Base-by-base conservation (phyloP, 2,329 filamentous ascomycete species). In the Capronia americana region DNA sequence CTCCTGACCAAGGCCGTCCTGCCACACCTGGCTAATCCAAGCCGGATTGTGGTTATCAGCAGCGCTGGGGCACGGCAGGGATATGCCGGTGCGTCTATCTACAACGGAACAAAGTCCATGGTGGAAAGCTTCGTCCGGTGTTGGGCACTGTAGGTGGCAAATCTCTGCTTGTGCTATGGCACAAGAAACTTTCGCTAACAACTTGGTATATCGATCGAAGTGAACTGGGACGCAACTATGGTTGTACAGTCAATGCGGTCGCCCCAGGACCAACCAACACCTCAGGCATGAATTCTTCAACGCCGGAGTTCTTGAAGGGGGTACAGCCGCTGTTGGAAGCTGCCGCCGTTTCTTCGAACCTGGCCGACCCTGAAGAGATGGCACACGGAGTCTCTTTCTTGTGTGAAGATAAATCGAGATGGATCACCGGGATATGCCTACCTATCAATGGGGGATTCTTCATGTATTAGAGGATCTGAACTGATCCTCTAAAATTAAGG, bases 1-100 rank as follows among this genome's bases (percentile, higher is more conserved):
- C 44, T 48, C 44, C 20, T 48, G 44, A 48, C 44, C 10, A n/a
- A 48, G 44, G 44, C 44, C 44, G 44, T 23, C 44, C 17, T 48
- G 17, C 17, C 17, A 11, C 20, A 48, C 11, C 17, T 48, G 44
- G 20, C 44, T 17, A 23, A 23, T 5, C 20, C 44, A 48, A 23
- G 44, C 17, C 17, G 44, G 1, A 48, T 48, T 17, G 44, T 48
- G 17, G 20, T n/a, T 11, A 48, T 48, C 20, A 23, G 17, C 20
- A 48, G 44, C 44, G 17, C 44, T 6, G 17, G 17, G 2, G 20
- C 17, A 7, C 17, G 44, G 44, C 20, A 48, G 17, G 17, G 17
- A 48, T n/a, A 23, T 7, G 17, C 44, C 20, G 44, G 44, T 6
- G 5, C 17, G 14, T n/a, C 44, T 2, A 48, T 48, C 10, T 48